Percentiles rank a stretch among this genome's conserved stretches.
Evolutionary conservation across 2,329 filamentous ascomycete species (phyloP).

Genomic region (Fusarium concolor): DNA sequence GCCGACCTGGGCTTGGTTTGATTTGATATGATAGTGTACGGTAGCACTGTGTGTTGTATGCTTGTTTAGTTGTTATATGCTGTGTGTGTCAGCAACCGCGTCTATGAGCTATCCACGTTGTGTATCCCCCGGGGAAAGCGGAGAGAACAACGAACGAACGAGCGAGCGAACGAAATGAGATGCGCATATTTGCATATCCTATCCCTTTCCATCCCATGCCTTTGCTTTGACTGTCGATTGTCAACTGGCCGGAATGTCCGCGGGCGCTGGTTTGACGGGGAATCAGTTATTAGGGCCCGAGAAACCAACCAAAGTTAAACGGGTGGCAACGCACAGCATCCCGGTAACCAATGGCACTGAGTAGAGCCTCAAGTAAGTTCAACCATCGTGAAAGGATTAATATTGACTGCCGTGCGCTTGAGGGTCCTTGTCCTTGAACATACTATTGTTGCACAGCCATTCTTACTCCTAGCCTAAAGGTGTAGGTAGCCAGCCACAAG

Average conservation of each 20-base stretch:
- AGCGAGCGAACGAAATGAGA: conserved; percentile 3
- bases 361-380: conserved; percentile 1
- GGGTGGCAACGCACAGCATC: conserved; percentile 4
- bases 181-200: conserved; percentile 19
- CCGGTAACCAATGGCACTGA: conserved; percentile 16
- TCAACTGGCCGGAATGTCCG: background rate
- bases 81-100: background rate
- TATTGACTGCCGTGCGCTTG: conserved; percentile 17
- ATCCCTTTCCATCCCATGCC: background rate
- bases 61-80: background rate
- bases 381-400: conserved; percentile 15
- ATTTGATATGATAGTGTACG: background rate
- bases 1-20: background rate
- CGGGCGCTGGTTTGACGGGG: conserved; percentile 14
- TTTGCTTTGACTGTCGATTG: conserved; percentile 2
- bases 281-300: conserved; percentile 18
- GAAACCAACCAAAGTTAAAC: conserved; percentile 8
- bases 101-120: background rate
- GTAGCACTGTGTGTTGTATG: background rate
- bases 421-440: background rate
- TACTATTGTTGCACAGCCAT: background rate
- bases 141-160: background rate
- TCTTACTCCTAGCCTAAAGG: background rate
- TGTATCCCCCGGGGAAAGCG: conserved; percentile 16
- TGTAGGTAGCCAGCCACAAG: conserved; percentile 1